phyloP scores from a whole-genome alignment of 208 protist species.

The Crithidia brevicula region DNA sequence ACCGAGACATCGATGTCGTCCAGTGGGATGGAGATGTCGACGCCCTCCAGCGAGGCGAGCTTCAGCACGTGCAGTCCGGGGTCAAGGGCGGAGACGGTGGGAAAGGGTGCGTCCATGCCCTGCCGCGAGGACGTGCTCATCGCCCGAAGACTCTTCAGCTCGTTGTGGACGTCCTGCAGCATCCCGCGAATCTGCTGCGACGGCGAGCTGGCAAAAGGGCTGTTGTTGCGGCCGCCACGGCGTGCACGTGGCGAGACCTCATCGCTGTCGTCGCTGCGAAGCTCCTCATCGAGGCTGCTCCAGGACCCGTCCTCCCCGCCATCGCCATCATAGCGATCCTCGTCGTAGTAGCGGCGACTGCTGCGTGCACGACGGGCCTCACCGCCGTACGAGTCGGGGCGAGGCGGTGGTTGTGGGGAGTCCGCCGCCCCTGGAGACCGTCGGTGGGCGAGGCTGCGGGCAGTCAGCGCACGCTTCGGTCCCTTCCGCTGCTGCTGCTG shows the following conservation, averaged over 20 bases:
- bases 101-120: constrained; percentile 32
- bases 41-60: constrained; percentile 46
- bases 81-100: constrained; percentile 33
- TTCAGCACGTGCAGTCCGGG: constrained; percentile 46
- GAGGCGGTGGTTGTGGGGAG: not conserved
- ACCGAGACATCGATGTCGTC: constrained; percentile 48
- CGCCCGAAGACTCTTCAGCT: constrained; percentile 30
- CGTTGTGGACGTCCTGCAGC: constrained; percentile 32
- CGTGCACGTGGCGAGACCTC: not conserved
- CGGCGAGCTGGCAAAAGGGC: not conserved
- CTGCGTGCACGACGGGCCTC: constrained; percentile 8
- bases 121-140: constrained; percentile 18
- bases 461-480: constrained; percentile 1
- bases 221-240: constrained; percentile 3
- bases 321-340: constrained; percentile 17
- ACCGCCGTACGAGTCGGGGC: constrained; percentile 17
- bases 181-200: constrained; percentile 28
- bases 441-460: constrained; percentile 13
- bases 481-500: not conserved
- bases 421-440: not conserved
- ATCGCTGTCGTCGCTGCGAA: constrained; percentile 6
- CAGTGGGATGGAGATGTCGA: constrained; percentile 57
- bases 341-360: constrained; percentile 6
- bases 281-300: constrained; percentile 11
- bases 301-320: constrained; percentile 12